Conservation (phyloP, 768 basidiomycete species). For the Asterophora lycoperdoides region DNA sequence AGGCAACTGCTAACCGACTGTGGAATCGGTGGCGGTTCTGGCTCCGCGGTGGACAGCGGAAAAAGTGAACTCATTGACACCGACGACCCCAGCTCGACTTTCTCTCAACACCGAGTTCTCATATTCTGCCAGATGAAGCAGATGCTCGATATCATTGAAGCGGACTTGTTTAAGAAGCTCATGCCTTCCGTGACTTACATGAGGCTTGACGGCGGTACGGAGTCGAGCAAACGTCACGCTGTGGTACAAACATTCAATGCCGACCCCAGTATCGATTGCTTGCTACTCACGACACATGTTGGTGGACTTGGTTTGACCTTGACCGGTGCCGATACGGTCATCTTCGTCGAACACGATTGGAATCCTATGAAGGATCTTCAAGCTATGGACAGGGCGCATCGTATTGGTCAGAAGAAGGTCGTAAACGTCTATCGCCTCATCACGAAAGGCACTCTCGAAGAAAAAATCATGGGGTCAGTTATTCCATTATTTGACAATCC, state of each 20-base stretch:
- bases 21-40: conserved; percentile 70
- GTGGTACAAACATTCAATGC: conserved; percentile 98
- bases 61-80: conserved; percentile 69
- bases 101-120: conserved; percentile 96
- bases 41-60: conserved; percentile 43
- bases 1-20: conserved; percentile 95
- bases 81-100: conserved; percentile 48
- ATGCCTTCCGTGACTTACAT: conserved; percentile 99
- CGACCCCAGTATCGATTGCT: conserved; percentile 95
- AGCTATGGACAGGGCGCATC: conserved; percentile 98
- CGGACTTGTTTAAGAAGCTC: conserved; percentile 80
- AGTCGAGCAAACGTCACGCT: conserved; percentile 90
- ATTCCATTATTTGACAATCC: neutral
- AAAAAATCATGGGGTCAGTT: conserved; percentile 98
- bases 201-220: conserved; percentile 93
- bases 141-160: conserved; percentile 98
- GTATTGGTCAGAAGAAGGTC: conserved; percentile 97
- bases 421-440: conserved; percentile 98
- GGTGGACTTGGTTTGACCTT: conserved; percentile 94
- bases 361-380: conserved; percentile 99
- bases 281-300: conserved; percentile 93
- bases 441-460: conserved; percentile 94
- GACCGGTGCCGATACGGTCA: conserved; percentile 98
- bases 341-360: conserved; percentile 99
- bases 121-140: conserved; percentile 99